A percentile compares a stretch with the other conserved stretches of the same genome.
Evolutionary conservation across 495 filamentous ascomycete species (phyloP).

Genomic region (Aspergillus bertholletiae): DNA sequence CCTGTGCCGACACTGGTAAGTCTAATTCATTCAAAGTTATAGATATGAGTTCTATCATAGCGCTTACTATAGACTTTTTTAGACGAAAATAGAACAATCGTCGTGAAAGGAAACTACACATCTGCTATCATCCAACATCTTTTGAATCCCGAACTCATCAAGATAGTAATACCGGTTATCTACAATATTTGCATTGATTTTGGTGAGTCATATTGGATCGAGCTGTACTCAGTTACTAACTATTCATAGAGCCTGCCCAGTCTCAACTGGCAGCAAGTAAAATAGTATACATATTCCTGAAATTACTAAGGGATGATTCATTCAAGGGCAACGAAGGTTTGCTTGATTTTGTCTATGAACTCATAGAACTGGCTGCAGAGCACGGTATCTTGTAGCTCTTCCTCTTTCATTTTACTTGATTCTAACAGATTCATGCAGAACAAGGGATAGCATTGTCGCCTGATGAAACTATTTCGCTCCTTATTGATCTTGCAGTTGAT

Average conservation of each 20-base stretch:
- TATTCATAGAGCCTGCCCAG: conserved; percentile 47
- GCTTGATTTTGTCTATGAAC: conserved; percentile 37
- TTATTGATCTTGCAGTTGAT: conserved; percentile 30
- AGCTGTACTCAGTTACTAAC: conserved; percentile 12
- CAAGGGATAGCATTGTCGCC: conserved; percentile 37
- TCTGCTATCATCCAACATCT: conserved; percentile 52
- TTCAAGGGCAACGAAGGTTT: conserved; percentile 29
- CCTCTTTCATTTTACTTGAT: not conserved
- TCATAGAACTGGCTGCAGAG: conserved; percentile 37
- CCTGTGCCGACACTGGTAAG: conserved; percentile 76
- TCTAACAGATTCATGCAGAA: conserved; percentile 20
- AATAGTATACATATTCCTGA: conserved; percentile 42
- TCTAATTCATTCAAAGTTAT: not conserved
- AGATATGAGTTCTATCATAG: not conserved
- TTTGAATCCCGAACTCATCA: conserved; percentile 44
- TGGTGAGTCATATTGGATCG: conserved; percentile 42
- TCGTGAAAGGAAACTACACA: conserved; percentile 57
- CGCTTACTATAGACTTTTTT: conserved; percentile 8
- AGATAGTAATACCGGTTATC: conserved; percentile 63
- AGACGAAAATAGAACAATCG: conserved; percentile 72
- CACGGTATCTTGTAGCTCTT: conserved; percentile 29
- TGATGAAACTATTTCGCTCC: conserved; percentile 35
- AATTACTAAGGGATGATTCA: conserved; percentile 30
- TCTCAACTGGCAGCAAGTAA: conserved; percentile 58
- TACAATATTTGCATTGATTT: conserved; percentile 75